Conservation (phyloP, 148 eudicot species). For the Heliosperma pusillum region DNA sequence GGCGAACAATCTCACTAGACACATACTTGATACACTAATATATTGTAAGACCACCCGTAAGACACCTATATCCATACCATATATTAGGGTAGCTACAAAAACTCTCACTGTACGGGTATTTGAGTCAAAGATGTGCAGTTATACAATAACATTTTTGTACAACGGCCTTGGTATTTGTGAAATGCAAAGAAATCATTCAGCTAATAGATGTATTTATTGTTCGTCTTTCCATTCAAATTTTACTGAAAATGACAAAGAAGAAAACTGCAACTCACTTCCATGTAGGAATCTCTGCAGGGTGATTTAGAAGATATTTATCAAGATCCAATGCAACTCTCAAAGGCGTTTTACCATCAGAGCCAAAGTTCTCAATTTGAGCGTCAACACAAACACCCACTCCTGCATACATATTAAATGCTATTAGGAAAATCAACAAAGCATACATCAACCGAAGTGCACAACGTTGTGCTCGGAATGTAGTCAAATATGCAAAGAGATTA, state of each 20-base stretch:
- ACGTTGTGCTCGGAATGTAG: not conserved
- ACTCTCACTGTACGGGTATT: not conserved
- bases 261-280: conserved; percentile 61
- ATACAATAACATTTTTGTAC: not conserved
- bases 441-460: not conserved
- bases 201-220: not conserved
- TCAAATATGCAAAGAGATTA: too few relatives aligned
- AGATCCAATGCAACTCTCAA: conserved; percentile 6
- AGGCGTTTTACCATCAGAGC: conserved; percentile 17
- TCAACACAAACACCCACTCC: conserved; percentile 16
- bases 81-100: too few relatives aligned
- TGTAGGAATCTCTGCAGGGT: conserved; percentile 43
- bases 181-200: too few relatives aligned
- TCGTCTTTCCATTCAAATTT: not conserved
- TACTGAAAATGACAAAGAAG: not conserved
- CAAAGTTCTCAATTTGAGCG: conserved; percentile 11
- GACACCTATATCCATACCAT: too few relatives aligned
- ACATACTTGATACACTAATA: too few relatives aligned
- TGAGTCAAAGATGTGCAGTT: not conserved
- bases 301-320: conserved; percentile 32
- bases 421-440: conserved; percentile 15
- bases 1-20: not conserved
- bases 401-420: conserved; percentile 14
- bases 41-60: not conserved
- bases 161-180: not conserved